A percentile compares a stretch with the other conserved stretches of the same genome.
Evolutionary conservation across 352 stramenopile genomes (phyloP).

Genomic region (Blastocystis sp.): DNA sequence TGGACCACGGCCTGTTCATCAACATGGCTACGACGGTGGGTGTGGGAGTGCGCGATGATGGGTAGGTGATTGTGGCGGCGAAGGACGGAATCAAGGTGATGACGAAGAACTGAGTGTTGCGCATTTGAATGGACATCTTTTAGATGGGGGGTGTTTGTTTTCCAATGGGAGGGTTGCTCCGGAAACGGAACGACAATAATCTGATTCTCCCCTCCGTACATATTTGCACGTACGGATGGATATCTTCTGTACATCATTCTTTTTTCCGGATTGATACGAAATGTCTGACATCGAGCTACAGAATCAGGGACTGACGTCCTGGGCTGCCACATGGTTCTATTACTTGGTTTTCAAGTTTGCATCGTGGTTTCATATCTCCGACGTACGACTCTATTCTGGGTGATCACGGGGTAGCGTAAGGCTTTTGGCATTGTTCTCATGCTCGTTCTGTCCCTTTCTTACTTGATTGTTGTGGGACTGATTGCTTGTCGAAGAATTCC

Average conservation of each 20-base stretch:
- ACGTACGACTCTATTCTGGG: neutral
- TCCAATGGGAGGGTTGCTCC: neutral
- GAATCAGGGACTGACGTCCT: neutral
- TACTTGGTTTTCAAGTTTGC: constrained; percentile 47
- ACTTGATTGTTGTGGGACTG: constrained; percentile 9
- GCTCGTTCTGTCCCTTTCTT: neutral
- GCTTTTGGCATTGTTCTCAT: constrained; percentile 19
- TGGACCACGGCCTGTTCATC: constrained; percentile 54
- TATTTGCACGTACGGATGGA: neutral
- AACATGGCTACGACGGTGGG: constrained; percentile 39
- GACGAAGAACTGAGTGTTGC: neutral
- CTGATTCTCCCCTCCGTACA: neutral
- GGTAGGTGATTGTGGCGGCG: constrained; percentile 15
- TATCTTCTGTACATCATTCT: neutral
- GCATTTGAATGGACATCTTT: neutral
- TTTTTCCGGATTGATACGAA: neutral
- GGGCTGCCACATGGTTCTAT: constrained; percentile 5
- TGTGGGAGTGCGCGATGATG: neutral
- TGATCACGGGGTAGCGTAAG: neutral
- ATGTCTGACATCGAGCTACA: constrained; percentile 17
- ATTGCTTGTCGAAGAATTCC: neutral
- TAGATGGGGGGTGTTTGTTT: neutral
- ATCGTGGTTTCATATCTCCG: constrained; percentile 26
- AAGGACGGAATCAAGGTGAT: constrained; percentile 25
- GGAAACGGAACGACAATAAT: neutral